A percentile compares a stretch with the other conserved stretches of the same genome.
These are phyloP conservation scores for Triangularia verruculosa DNA, from an alignment of 2,329 filamentous ascomycete genomes.

Conservation along the genomic window DNA sequence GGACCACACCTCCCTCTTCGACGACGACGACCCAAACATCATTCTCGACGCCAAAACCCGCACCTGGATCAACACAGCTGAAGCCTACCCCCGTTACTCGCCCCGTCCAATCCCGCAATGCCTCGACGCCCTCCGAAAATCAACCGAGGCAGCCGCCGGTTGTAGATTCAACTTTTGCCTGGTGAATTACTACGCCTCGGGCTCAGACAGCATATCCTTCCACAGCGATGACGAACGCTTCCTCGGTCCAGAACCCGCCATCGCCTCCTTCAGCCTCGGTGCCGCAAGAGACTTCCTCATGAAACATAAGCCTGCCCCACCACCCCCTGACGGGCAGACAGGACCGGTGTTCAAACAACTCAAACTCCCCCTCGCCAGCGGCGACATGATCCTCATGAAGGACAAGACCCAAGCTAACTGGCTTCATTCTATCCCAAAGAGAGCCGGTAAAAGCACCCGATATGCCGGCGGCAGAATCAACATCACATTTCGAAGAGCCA, in stretches of 20 bases:
- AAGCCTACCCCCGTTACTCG: slow-evolving; percentile 46
- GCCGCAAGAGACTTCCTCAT: slow-evolving; percentile 72
- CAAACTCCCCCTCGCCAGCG: slow-evolving; percentile 56
- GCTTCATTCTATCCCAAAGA: slow-evolving; percentile 75
- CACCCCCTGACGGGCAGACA: slow-evolving; percentile 27
- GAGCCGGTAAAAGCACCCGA: slow-evolving; percentile 57
- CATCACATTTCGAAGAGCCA: slow-evolving; percentile 72
- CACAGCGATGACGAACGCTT: slow-evolving; percentile 81
- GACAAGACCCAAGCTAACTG: slow-evolving; percentile 72
- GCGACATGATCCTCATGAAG: slow-evolving; percentile 78
- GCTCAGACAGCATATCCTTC: slow-evolving; percentile 73
- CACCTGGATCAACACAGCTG: slow-evolving; percentile 48
- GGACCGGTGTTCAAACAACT: slow-evolving; percentile 40
- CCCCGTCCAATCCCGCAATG: slow-evolving; percentile 71
- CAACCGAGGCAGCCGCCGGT: slow-evolving; percentile 64
- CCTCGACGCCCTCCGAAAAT: slow-evolving; percentile 59
- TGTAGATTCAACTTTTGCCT: slow-evolving; percentile 74
- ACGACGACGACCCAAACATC: slow-evolving; percentile 32
- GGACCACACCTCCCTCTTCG: slow-evolving; percentile 62
- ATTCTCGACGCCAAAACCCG: slow-evolving; percentile 42
- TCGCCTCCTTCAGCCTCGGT: slow-evolving; percentile 72
- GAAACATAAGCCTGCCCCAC: slow-evolving; percentile 66
- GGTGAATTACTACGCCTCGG: slow-evolving; percentile 80
- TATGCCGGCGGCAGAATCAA: slow-evolving; percentile 67
- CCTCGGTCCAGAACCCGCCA: slow-evolving; percentile 64